A percentile compares a stretch with the other conserved stretches of the same genome.
phyloP scores from a whole-genome alignment of 1,284 basidiomycete species.

The Heliocybe sulcata region DNA sequence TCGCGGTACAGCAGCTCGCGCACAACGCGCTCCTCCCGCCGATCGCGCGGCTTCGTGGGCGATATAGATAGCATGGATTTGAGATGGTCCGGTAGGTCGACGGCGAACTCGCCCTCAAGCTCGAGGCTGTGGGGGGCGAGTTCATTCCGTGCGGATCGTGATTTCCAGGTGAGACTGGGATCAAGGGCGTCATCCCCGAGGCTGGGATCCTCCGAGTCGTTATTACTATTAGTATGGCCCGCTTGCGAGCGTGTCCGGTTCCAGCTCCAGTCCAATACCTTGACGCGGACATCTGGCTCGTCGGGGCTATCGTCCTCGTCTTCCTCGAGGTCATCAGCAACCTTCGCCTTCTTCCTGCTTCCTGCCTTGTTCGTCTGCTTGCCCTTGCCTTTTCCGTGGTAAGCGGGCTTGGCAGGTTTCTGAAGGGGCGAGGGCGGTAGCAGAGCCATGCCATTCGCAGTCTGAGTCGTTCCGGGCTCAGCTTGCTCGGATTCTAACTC shows the following conservation, averaged over 20 bases:
- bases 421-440: slow-evolving; percentile 60
- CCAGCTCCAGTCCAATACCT: slow-evolving; percentile 22
- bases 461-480: not conserved
- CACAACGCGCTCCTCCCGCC: slow-evolving; percentile 47
- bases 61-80: slow-evolving; percentile 56
- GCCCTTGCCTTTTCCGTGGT: slow-evolving; percentile 29
- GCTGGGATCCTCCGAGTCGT: slow-evolving; percentile 11
- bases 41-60: slow-evolving; percentile 29
- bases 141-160: not conserved
- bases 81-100: slow-evolving; percentile 61
- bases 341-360: slow-evolving; percentile 31
- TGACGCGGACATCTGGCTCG: slow-evolving; percentile 19
- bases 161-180: slow-evolving; percentile 3
- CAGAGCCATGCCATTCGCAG: slow-evolving; percentile 16
- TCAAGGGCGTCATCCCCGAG: slow-evolving; percentile 3
- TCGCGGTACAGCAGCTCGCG: slow-evolving; percentile 53
- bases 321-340: slow-evolving; percentile 17
- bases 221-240: not conserved
- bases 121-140: slow-evolving; percentile 4
- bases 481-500: slow-evolving; percentile 7
- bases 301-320: slow-evolving; percentile 31
- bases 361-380: slow-evolving; percentile 21
- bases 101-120: slow-evolving; percentile 31
- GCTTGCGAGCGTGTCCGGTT: slow-evolving; percentile 6
- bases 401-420: slow-evolving; percentile 23